Evolutionary conservation across 2,329 filamentous ascomycete species (phyloP).

Genomic region (Clonostachys sp.): DNA sequence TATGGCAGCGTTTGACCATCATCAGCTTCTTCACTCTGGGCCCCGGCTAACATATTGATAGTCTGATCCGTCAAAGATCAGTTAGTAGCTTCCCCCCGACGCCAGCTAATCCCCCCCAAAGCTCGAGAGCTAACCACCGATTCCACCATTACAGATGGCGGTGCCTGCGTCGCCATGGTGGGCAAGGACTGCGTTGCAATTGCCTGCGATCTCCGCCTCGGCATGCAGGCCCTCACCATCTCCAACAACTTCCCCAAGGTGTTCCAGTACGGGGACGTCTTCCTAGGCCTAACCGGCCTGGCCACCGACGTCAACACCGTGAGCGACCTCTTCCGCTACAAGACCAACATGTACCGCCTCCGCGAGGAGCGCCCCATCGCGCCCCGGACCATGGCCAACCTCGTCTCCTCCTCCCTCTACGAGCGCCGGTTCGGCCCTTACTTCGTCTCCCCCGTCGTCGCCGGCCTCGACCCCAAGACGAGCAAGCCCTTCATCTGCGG

Average conservation of each 20-base stretch:
- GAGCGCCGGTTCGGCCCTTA: slow-evolving; percentile 94
- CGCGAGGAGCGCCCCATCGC: slow-evolving; percentile 96
- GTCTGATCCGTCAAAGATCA: too few relatives aligned
- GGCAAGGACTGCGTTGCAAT: slow-evolving; percentile 99
- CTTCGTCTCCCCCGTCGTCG: slow-evolving; percentile 93
- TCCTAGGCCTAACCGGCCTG: slow-evolving; percentile 91
- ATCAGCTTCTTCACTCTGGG: too few relatives aligned
- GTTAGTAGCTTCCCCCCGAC: too few relatives aligned
- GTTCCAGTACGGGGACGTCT: slow-evolving; percentile 94
- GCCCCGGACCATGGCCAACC: slow-evolving; percentile 91
- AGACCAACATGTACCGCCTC: slow-evolving; percentile 99
- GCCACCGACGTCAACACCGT: slow-evolving; percentile 95
- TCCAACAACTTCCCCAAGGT: slow-evolving; percentile 99
- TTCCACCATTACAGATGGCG: slow-evolving; percentile 55
- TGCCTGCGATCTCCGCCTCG: slow-evolving; percentile 96
- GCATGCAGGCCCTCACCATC: slow-evolving; percentile 91
- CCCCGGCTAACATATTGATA: too few relatives aligned
- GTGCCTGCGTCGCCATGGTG: slow-evolving; percentile 97
- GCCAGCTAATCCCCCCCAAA: too few relatives aligned
- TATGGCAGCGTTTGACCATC: too few relatives aligned
- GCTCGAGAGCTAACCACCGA: slow-evolving; percentile 3
- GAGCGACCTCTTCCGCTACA: slow-evolving; percentile 96
- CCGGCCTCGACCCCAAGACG: slow-evolving; percentile 90
- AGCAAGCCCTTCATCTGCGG: slow-evolving; percentile 97
- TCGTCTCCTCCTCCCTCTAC: slow-evolving; percentile 87